A percentile compares a stretch with the other conserved stretches of the same genome.
These are phyloP conservation scores for Eucalyptus curtisii DNA, from an alignment of 345 rosid species.

Conservation along the genomic window DNA sequence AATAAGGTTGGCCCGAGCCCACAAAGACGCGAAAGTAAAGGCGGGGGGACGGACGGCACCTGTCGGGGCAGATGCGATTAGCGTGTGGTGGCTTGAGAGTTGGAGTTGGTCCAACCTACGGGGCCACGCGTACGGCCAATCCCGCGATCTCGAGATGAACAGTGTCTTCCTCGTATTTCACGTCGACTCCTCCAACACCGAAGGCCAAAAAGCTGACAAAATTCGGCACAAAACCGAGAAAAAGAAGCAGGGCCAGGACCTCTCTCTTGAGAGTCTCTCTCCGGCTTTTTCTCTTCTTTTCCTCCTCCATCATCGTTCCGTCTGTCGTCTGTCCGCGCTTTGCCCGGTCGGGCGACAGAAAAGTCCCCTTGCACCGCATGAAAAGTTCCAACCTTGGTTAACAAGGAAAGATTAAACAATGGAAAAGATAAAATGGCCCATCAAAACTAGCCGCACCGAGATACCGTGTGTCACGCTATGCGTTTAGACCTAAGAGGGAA, in stretches of 20 bases:
- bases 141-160: background rate
- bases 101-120: background rate
- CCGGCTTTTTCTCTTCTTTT: background rate
- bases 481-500: background rate
- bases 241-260: background rate
- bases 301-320: background rate
- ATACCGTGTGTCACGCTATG: fast-evolving
- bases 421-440: background rate
- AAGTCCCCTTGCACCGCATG: too few species aligned
- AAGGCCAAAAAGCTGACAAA: background rate
- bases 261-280: background rate
- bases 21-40: background rate
- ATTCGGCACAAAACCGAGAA: background rate
- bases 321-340: background rate
- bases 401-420: background rate
- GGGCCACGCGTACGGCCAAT: background rate
- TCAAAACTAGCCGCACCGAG: background rate
- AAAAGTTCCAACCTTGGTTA: background rate
- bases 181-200: background rate
- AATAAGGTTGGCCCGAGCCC: background rate
- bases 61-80: background rate
- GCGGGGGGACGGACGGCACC: background rate
- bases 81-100: background rate
- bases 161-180: background rate
- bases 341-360: background rate